Evolutionary conservation across 345 rosid species (phyloP).

Genomic region (Moricandia moricandioides): DNA sequence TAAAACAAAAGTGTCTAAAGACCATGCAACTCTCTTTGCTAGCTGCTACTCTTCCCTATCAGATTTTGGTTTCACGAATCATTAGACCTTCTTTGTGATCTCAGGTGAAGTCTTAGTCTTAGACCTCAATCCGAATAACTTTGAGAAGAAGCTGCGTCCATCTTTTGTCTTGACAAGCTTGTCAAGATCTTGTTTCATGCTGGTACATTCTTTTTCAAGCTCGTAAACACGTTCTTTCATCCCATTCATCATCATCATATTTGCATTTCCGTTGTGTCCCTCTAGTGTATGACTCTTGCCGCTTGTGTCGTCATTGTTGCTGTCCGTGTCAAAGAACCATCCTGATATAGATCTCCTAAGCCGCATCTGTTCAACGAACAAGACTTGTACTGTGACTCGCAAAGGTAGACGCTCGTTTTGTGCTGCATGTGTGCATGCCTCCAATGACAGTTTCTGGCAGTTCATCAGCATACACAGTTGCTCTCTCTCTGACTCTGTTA

Average conservation of each 20-base stretch:
- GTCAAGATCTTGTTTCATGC: slow-evolving; percentile 74
- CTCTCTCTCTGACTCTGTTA: slow-evolving; percentile 73
- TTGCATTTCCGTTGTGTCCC: slow-evolving; percentile 36
- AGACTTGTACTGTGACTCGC: slow-evolving; percentile 77
- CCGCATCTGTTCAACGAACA: slow-evolving; percentile 88
- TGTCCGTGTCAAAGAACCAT: slow-evolving; percentile 72
- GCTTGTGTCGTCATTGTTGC: slow-evolving; percentile 39
- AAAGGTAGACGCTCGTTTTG: slow-evolving; percentile 91
- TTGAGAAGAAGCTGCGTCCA: not conserved
- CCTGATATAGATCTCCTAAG: slow-evolving; percentile 74
- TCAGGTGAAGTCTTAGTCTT: not conserved
- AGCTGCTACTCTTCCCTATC: not conserved
- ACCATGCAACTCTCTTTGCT: not conserved
- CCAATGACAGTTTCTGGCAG: slow-evolving; percentile 86
- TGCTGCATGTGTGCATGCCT: slow-evolving; percentile 88
- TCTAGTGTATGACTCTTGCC: slow-evolving; percentile 35
- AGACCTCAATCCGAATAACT: not conserved
- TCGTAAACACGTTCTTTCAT: slow-evolving; percentile 66
- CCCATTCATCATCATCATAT: slow-evolving; percentile 39
- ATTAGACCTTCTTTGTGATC: not conserved
- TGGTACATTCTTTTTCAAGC: slow-evolving; percentile 75
- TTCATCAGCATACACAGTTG: slow-evolving; percentile 73
- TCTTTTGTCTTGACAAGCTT: slow-evolving; percentile 30
- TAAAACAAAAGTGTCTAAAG: not conserved
- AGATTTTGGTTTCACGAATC: too few relatives aligned